A percentile compares a stretch with the other conserved stretches of the same genome.
phyloP scores from a whole-genome alignment of 2,329 filamentous ascomycete genomes.

The Verticillium albo-atrum region DNA sequence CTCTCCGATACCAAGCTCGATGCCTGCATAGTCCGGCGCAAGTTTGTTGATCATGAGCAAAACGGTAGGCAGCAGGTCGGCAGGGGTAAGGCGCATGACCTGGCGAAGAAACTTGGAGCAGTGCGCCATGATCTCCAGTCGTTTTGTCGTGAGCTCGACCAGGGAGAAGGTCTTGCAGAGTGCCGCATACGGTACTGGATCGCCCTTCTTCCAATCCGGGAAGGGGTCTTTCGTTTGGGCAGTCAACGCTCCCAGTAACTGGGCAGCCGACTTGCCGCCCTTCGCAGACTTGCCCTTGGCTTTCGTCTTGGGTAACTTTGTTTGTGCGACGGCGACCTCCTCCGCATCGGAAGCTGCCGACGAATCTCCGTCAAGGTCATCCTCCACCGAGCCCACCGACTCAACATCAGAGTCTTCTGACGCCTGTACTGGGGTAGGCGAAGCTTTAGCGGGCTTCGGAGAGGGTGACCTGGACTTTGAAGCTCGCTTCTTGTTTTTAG shows the following conservation, averaged over 20 bases:
- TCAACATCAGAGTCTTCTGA: constrained; percentile 18
- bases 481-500: constrained; percentile 20
- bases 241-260: neutral
- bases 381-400: constrained; percentile 18
- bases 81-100: constrained; percentile 85
- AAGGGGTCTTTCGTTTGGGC: constrained; percentile 72
- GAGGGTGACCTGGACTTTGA: constrained; percentile 13
- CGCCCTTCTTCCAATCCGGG: constrained; percentile 87
- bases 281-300: constrained; percentile 77
- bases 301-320: constrained; percentile 74
- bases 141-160: constrained; percentile 90
- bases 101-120: constrained; percentile 89
- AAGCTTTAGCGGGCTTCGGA: constrained; percentile 1
- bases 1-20: constrained; percentile 97
- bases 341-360: constrained; percentile 44
- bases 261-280: constrained; percentile 3
- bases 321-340: constrained; percentile 53
- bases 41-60: constrained; percentile 98
- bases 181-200: constrained; percentile 89
- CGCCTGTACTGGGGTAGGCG: neutral
- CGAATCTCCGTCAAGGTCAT: constrained; percentile 38
- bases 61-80: constrained; percentile 82
- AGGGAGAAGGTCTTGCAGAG: constrained; percentile 92
- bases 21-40: constrained; percentile 91
- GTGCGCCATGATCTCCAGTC: constrained; percentile 81